Evolutionary conservation across 768 basidiomycete species (phyloP).

Genomic region (Mycena rosella): DNA sequence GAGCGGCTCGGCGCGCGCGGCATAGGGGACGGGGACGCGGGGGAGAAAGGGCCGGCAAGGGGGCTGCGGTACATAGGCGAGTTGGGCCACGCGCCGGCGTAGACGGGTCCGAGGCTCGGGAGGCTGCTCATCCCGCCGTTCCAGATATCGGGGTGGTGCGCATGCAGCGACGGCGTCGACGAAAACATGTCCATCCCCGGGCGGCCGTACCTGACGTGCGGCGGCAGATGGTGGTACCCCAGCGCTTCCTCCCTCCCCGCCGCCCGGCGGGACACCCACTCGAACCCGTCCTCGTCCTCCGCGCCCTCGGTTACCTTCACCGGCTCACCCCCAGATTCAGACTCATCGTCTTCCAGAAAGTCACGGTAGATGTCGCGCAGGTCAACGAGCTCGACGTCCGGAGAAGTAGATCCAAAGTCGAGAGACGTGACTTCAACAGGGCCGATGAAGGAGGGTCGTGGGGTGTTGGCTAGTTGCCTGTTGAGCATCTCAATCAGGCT

Average conservation of each 20-base stretch:
- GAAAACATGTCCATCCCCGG: slow-evolving; percentile 71
- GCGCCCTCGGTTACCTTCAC: slow-evolving; percentile 64
- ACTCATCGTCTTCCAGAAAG: slow-evolving; percentile 89
- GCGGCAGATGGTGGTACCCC: slow-evolving; percentile 78
- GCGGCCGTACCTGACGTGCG: slow-evolving; percentile 77
- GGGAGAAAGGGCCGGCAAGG: slow-evolving; percentile 51
- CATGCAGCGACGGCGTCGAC: slow-evolving; percentile 62
- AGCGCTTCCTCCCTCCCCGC: slow-evolving; percentile 68
- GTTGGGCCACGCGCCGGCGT: slow-evolving; percentile 43
- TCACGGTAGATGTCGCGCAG: slow-evolving; percentile 94
- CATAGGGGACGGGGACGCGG: too few species aligned
- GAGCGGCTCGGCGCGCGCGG: slow-evolving; percentile 33
- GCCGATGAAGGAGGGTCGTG: slow-evolving; percentile 94
- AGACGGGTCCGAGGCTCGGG: slow-evolving; percentile 50
- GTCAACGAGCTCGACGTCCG: slow-evolving; percentile 92
- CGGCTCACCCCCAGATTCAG: slow-evolving; percentile 62
- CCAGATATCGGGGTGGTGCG: slow-evolving; percentile 61
- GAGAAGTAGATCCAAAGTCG: slow-evolving; percentile 86
- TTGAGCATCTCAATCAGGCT: slow-evolving; percentile 84
- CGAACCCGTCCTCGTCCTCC: slow-evolving; percentile 82
- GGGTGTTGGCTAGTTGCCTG: slow-evolving; percentile 74
- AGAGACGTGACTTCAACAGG: slow-evolving; percentile 89
- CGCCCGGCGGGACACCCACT: slow-evolving; percentile 82
- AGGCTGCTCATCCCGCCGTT: slow-evolving; percentile 53
- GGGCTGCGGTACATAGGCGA: slow-evolving; percentile 50